Base-by-base conservation (phyloP, 2,329 filamentous ascomycete species). In the Dactylellina sp. region DNA sequence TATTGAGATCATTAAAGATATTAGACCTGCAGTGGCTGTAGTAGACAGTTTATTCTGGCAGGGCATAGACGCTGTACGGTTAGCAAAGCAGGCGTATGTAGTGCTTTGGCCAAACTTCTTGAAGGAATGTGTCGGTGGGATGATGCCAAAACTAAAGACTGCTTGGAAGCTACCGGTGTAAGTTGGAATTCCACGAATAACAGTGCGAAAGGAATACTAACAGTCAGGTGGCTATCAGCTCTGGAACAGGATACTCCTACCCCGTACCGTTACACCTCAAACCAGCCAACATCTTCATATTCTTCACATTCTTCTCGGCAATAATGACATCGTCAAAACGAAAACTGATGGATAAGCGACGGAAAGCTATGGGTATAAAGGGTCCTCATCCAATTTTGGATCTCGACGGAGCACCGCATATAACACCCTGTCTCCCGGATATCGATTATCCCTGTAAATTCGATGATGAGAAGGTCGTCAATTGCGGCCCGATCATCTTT, bases 401-500 rank as follows among this genome's bases (percentile, higher is more conserved):
- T 42, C 35, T 66, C 7, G 49, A 59, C 24, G 70, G 61, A 39
- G 70, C 70, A 7, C 70, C 70, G 11, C 66, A 72, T 16, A 64
- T 75, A n/a, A 71, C 68, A 1, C 75, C 76, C 0, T 71, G 66
- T 32, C 55, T 75, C 6, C 70, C 59, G 2, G 75, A 76, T 28
- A 64, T 75, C 22, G 76, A 77, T 11, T 77, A 76, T 24, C 75
- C 66, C 12, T 62, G 61, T 50, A 39, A 55, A 28, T 60, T 75
- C 42, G 55, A 70, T 37, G 22, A 50, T 1, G 63, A 74, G 7
- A n/a, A 66, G 7, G 35, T 77, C 11, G 62, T 71, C 5, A 63
- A 66, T 37, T 76, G 74, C 46, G 76, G 76, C 0, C 76, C 76
- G 2, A 75, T 77, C 12, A 56, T 76, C 42, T 75, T 60, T 18